Conservation (phyloP, 129 eudicot species). For the Flaveria robusta region DNA sequence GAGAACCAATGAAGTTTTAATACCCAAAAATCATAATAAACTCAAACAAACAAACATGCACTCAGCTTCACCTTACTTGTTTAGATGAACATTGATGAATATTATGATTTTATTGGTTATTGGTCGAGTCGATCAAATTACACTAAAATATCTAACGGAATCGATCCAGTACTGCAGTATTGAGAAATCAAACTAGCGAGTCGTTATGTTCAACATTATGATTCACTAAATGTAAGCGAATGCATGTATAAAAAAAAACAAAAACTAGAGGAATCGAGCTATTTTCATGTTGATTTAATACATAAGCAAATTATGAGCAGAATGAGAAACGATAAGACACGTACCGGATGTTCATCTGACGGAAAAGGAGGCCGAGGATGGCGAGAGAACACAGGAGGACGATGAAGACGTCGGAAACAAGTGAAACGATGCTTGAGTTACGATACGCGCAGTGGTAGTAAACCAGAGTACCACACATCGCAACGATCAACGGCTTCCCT, state of each 20-base stretch:
- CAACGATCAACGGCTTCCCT: conserved; percentile 61
- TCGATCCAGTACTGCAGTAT: not conserved
- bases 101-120: no score
- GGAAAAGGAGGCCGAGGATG: conserved; percentile 95
- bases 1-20: no score
- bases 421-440: conserved; percentile 65
- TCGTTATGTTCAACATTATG: not conserved
- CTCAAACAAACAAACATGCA: no score
- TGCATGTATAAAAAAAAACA: not conserved
- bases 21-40: no score
- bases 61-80: no score
- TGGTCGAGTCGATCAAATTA: no score
- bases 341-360: conserved; percentile 82
- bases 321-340: not conserved
- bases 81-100: no score
- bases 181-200: not conserved
- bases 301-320: not conserved
- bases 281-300: no score
- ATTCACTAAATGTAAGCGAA: not conserved
- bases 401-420: conserved; percentile 82
- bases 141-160: not conserved
- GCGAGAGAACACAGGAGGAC: conserved; percentile 92
- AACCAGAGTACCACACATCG: conserved; percentile 65
- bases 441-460: conserved; percentile 93
- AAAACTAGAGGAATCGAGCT: no score